phyloP scores from a whole-genome alignment of 768 basidiomycete species.

The Jaapia argillacea region DNA sequence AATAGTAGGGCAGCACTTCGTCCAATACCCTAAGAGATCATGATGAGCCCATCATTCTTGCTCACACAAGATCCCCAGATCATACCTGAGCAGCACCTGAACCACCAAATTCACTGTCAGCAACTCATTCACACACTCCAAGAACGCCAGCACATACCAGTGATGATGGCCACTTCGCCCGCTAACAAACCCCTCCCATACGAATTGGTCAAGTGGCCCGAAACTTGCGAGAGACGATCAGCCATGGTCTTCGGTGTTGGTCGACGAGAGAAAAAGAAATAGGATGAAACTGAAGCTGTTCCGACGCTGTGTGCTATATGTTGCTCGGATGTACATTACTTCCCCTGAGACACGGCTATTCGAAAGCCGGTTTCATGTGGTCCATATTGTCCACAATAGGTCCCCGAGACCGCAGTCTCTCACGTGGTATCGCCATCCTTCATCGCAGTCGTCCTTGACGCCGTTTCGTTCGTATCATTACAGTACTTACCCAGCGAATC shows the following conservation, averaged over 20 bases:
- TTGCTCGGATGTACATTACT: too few relatives aligned
- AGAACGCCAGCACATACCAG: conserved; percentile 37
- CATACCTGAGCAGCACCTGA: conserved; percentile 68
- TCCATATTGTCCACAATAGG: too few relatives aligned
- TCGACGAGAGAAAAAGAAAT: neutral
- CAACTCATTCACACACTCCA: conserved; percentile 2
- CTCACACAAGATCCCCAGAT: conserved; percentile 3
- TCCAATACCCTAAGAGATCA: conserved; percentile 72
- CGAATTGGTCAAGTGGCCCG: conserved; percentile 53
- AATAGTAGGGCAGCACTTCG: conserved; percentile 66
- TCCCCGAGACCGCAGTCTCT: too few relatives aligned
- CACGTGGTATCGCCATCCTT: too few relatives aligned
- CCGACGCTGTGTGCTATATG: too few relatives aligned
- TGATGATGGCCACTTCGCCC: conserved; percentile 80
- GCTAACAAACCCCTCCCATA: conserved; percentile 47
- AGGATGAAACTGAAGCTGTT: neutral
- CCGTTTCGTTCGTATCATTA: too few relatives aligned
- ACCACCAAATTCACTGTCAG: conserved; percentile 3
- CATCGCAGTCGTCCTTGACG: too few relatives aligned
- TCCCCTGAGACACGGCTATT: too few relatives aligned
- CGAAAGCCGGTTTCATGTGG: too few relatives aligned
- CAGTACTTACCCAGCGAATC: too few relatives aligned
- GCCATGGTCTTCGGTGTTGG: conserved; percentile 13
- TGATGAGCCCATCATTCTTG: conserved; percentile 4
- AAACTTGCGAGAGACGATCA: conserved; percentile 50